These are phyloP conservation scores for Microcyclosporella mali DNA, from an alignment of 2,329 filamentous ascomycete genomes.

Conservation along the genomic window DNA sequence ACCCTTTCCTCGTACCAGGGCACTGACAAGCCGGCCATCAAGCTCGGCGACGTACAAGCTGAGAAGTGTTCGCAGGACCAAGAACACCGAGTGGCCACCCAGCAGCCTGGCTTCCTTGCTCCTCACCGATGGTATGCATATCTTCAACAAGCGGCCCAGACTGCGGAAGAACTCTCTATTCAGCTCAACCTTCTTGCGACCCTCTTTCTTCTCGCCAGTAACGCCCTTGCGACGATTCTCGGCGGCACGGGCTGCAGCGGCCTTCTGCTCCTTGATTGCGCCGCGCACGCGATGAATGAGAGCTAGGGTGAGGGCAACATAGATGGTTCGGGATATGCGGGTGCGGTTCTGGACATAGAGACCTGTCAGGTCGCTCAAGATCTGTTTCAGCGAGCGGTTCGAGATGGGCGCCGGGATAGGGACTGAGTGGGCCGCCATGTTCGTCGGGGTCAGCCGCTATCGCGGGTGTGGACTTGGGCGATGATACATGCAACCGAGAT, in stretches of 20 bases:
- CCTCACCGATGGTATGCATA: conserved; percentile 84
- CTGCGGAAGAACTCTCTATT: conserved; percentile 82
- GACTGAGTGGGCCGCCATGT: conserved; percentile 17
- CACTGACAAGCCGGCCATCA: conserved; percentile 89
- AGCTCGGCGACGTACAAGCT: conserved; percentile 94
- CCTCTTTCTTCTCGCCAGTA: conserved; percentile 34
- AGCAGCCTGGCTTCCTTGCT: conserved; percentile 83
- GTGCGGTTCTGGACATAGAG: conserved; percentile 76
- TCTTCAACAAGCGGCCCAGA: conserved; percentile 68
- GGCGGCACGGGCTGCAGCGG: conserved; percentile 64
- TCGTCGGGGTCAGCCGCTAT: conserved; percentile 3
- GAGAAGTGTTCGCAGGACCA: conserved; percentile 83
- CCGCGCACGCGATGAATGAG: conserved; percentile 82
- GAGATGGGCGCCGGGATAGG: conserved; percentile 19
- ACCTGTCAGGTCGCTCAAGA: conserved; percentile 50
- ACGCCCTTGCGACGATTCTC: conserved; percentile 43
- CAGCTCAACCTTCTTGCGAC: conserved; percentile 77
- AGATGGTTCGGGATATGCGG: conserved; percentile 74
- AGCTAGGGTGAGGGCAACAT: conserved; percentile 72
- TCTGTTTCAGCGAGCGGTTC: conserved; percentile 28
- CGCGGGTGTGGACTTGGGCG: too few species aligned
- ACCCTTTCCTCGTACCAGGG: conserved; percentile 81
- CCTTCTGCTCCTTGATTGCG: conserved; percentile 89
- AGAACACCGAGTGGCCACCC: conserved; percentile 85
- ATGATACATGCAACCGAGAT: too few species aligned